phyloP scores from a whole-genome alignment of 345 rosid genomes.

The Rubroshorea leprosula region DNA sequence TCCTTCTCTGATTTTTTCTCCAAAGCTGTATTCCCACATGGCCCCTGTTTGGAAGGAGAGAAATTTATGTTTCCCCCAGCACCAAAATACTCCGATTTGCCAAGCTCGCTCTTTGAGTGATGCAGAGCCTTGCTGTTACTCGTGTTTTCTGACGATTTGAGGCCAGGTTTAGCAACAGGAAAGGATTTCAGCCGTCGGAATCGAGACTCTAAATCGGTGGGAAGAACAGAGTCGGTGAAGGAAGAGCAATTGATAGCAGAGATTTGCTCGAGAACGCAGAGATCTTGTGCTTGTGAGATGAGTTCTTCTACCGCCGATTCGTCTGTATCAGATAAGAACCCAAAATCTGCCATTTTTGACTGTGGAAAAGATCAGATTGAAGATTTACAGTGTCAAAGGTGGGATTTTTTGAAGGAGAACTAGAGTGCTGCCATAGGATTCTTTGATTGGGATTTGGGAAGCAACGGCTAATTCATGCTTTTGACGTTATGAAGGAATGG shows the following conservation, averaged over 20 bases:
- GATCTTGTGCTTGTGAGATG: slow-evolving; percentile 60
- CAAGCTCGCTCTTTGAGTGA: slow-evolving; percentile 22
- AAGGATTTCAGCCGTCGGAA: slow-evolving; percentile 70
- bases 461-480: neutral
- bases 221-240: slow-evolving; percentile 47
- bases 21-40: slow-evolving; percentile 11
- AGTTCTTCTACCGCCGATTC: slow-evolving; percentile 75
- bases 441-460: neutral
- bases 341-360: slow-evolving; percentile 49
- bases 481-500: neutral
- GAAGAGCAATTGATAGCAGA: slow-evolving; percentile 68
- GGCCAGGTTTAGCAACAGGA: slow-evolving; percentile 25
- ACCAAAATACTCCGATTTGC: slow-evolving; percentile 1
- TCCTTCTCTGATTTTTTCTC: neutral
- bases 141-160: neutral
- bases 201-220: slow-evolving; percentile 66
- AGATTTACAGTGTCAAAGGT: neutral
- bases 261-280: slow-evolving; percentile 63
- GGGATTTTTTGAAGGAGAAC: neutral
- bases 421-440: neutral
- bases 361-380: neutral
- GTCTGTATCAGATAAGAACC: slow-evolving; percentile 63
- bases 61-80: slow-evolving; percentile 12
- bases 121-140: slow-evolving; percentile 6
- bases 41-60: slow-evolving; percentile 16